Evolutionary conservation across 306 rosid genomes (phyloP).

Genomic region (Vigna unguiculata): DNA sequence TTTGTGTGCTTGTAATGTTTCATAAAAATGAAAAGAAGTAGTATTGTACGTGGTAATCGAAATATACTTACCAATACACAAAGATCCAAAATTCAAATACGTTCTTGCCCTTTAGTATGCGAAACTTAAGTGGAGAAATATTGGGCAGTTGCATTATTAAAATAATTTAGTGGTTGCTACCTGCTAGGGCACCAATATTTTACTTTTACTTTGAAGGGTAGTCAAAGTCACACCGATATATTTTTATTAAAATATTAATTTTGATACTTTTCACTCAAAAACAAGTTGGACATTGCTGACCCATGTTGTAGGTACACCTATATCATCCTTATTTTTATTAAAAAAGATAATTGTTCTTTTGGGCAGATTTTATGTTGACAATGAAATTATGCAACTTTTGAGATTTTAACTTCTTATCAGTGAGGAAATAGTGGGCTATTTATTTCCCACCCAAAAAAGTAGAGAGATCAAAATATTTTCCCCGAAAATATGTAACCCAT

Average conservation of each 20-base stretch:
- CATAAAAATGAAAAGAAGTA: not conserved
- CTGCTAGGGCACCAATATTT: slow-evolving; percentile 11
- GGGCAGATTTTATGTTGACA: slow-evolving; percentile 2
- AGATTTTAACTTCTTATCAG: not conserved
- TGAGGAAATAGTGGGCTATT: not conserved
- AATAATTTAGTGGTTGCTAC: not conserved
- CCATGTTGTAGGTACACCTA: not conserved
- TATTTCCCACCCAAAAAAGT: not conserved
- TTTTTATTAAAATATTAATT: not conserved
- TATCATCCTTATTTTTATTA: not conserved
- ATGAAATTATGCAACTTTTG: slow-evolving; percentile 5
- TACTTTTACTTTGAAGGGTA: slow-evolving; percentile 1
- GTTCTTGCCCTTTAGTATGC: not conserved
- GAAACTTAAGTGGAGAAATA: not conserved
- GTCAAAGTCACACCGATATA: not conserved
- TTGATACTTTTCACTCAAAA: not conserved
- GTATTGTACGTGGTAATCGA: not conserved
- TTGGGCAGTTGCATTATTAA: slow-evolving; percentile 7
- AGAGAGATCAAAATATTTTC: not conserved
- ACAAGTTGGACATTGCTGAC: not conserved
- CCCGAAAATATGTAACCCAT: not conserved
- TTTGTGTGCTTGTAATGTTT: not conserved
- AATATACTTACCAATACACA: not conserved
- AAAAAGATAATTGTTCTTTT: not conserved
- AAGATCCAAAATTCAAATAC: not conserved